Evolutionary conservation across 2,329 filamentous ascomycete genomes (phyloP).

Genomic region (Aspergillus sp.): DNA sequence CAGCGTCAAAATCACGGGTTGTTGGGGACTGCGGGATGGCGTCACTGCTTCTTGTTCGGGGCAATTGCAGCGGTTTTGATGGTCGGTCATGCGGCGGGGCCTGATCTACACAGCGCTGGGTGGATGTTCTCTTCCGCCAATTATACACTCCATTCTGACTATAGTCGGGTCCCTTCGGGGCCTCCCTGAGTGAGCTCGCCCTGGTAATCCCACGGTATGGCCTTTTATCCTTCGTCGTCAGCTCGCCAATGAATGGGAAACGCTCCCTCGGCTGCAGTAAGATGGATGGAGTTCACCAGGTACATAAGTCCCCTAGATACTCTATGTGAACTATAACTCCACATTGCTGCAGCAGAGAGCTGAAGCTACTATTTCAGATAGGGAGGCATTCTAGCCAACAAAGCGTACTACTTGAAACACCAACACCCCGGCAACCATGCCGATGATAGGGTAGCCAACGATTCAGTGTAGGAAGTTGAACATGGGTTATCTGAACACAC

Average conservation of each 20-base stretch:
- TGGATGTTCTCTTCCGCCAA: constrained; percentile 19
- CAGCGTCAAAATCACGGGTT: constrained; percentile 16
- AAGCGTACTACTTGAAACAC: background rate
- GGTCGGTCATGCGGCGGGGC: constrained; percentile 22
- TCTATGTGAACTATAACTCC: background rate
- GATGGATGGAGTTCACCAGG: background rate
- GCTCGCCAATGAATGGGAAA: background rate
- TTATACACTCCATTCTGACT: constrained; percentile 1
- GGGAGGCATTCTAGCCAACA: background rate
- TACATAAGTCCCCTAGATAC: background rate
- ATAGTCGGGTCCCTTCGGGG: constrained; percentile 21
- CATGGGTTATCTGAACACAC: background rate
- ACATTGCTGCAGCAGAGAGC: background rate
- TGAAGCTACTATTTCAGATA: background rate
- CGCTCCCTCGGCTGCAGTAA: background rate
- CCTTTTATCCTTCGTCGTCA: background rate
- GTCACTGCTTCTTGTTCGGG: constrained; percentile 27
- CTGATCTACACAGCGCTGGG: constrained; percentile 16
- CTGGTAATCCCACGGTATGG: background rate
- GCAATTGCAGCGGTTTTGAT: constrained; percentile 22
- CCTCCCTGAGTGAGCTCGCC: constrained; percentile 4
- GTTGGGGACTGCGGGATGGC: constrained; percentile 24
- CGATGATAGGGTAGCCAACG: background rate
- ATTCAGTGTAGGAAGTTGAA: background rate
- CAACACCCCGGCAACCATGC: background rate